Conservation (phyloP, 768 basidiomycete species). For the Boletus edulis region DNA sequence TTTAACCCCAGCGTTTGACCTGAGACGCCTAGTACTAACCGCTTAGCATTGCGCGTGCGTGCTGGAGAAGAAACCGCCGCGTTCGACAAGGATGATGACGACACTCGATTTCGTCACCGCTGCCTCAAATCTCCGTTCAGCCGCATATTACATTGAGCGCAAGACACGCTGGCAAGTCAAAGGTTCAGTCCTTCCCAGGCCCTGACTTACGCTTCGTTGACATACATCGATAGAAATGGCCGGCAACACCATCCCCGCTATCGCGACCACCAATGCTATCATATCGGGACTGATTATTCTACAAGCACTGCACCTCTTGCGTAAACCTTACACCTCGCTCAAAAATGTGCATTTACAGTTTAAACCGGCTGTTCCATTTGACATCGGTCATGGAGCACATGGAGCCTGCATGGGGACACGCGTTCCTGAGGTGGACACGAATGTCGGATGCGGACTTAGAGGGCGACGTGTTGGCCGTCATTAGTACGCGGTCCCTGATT, state of each 20-base stretch:
- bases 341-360: constrained; percentile 80
- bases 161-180: constrained; percentile 98
- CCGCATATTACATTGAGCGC: constrained; percentile 81
- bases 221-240: constrained; percentile 76
- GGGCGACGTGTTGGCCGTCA: constrained; percentile 80
- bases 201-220: not conserved
- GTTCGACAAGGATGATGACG: constrained; percentile 98
- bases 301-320: constrained; percentile 84
- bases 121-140: constrained; percentile 87
- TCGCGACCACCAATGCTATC: constrained; percentile 98
- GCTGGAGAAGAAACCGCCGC: constrained; percentile 69
- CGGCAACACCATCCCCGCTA: constrained; percentile 98
- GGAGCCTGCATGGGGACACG: constrained; percentile 74
- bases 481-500: constrained; percentile 45
- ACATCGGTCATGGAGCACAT: constrained; percentile 70
- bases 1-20: constrained; percentile 5
- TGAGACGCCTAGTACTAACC: constrained; percentile 58
- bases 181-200: constrained; percentile 44
- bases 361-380: constrained; percentile 74
- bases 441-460: constrained; percentile 79
- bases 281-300: constrained; percentile 93
- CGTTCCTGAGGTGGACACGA: constrained; percentile 71
- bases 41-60: constrained; percentile 68
- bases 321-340: constrained; percentile 54
- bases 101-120: constrained; percentile 95